Evolutionary conservation across 768 basidiomycete species (phyloP).

Genomic region (Pleurotus giganteus): DNA sequence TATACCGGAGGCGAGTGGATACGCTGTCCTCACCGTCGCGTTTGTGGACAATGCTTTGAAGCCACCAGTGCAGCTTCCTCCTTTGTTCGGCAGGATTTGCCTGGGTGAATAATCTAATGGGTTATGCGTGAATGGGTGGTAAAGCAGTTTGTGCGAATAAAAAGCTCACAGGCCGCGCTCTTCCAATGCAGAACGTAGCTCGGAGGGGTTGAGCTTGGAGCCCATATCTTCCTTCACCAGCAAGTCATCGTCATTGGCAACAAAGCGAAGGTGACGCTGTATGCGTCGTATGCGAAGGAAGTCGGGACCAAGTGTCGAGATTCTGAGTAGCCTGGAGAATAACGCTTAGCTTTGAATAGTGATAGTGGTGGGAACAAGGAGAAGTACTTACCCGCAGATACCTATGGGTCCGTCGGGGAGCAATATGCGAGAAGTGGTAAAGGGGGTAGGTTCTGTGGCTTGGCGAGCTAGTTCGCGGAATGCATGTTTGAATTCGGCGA

Average conservation of each 20-base stretch:
- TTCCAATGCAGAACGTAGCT: slow-evolving; percentile 62
- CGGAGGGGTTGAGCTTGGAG: slow-evolving; percentile 44
- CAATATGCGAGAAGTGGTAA: background rate
- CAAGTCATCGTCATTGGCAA: slow-evolving; percentile 65
- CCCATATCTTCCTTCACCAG: slow-evolving; percentile 48
- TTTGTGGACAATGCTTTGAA: slow-evolving; percentile 23
- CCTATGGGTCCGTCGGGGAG: slow-evolving; percentile 19
- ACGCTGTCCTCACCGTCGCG: slow-evolving; percentile 10
- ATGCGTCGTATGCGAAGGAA: slow-evolving; percentile 42
- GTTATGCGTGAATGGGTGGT: background rate
- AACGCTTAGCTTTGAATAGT: background rate
- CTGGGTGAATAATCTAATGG: slow-evolving; percentile 33
- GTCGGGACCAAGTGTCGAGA: slow-evolving; percentile 44
- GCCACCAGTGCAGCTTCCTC: slow-evolving; percentile 62
- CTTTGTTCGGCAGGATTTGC: slow-evolving; percentile 43
- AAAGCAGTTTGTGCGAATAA: background rate
- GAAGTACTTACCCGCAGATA: slow-evolving; percentile 54
- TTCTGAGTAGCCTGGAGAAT: slow-evolving; percentile 32
- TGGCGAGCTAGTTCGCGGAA: background rate
- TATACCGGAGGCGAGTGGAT: slow-evolving; percentile 16
- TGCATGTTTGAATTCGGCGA: background rate
- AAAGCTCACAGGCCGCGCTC: slow-evolving; percentile 74
- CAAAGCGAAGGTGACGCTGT: slow-evolving; percentile 36
- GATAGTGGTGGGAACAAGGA: background rate
- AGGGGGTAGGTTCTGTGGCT: background rate